Percentiles rank a stretch among this genome's conserved stretches.
Conservation (phyloP, 805 yeast genomes). For the Saccharomycopsis schoenii region DNA sequence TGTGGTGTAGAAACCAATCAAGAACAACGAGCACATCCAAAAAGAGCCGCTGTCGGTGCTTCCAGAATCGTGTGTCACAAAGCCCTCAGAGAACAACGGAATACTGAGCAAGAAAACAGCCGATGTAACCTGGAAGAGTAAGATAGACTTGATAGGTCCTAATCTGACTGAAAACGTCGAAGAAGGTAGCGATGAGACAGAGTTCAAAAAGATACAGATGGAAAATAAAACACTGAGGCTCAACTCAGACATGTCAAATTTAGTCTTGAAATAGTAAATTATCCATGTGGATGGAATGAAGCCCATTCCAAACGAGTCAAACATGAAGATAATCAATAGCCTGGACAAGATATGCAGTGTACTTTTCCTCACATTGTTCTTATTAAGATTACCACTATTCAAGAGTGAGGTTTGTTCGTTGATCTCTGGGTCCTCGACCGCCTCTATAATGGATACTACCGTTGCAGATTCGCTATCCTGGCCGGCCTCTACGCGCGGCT, state of each 20-base stretch:
- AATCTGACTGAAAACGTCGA: constrained; percentile 52
- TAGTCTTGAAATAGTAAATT: constrained; percentile 63
- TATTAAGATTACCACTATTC: constrained; percentile 23
- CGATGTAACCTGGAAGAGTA: constrained; percentile 69
- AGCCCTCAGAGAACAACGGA: constrained; percentile 33
- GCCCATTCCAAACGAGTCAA: constrained; percentile 83
- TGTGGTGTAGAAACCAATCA: constrained; percentile 50
- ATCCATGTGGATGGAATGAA: constrained; percentile 87
- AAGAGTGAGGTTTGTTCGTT: not conserved
- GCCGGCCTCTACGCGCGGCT: not conserved
- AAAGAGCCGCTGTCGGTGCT: constrained; percentile 18
- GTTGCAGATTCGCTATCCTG: not conserved
- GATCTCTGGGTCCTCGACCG: not conserved
- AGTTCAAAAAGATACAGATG: constrained; percentile 48
- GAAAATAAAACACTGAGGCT: constrained; percentile 62
- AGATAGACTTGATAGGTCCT: constrained; percentile 75
- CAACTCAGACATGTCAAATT: constrained; percentile 44
- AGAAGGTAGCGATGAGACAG: constrained; percentile 68
- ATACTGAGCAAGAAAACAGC: constrained; percentile 49
- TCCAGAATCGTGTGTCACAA: not conserved
- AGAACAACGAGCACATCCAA: constrained; percentile 36
- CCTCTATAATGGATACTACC: not conserved
- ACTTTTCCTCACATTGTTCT: constrained; percentile 27
- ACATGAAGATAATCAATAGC: constrained; percentile 55
- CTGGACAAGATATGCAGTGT: constrained; percentile 31